Conservation (phyloP, 257 asterid genomes). For the Perilla frutescens region DNA sequence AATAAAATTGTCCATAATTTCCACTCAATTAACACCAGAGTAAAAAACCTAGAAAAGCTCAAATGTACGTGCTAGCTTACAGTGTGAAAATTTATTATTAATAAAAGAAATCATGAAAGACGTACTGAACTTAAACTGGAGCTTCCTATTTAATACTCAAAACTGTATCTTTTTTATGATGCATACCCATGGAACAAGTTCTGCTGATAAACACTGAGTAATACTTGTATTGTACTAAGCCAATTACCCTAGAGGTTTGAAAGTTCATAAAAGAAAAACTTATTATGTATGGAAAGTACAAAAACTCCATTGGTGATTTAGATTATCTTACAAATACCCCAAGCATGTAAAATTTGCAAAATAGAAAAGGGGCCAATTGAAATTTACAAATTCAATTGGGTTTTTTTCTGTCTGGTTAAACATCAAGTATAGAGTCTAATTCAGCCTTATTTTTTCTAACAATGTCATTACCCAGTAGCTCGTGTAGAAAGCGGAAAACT, state of each 20-base stretch:
- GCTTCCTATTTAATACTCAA: background rate
- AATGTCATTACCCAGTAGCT: conserved; percentile 56
- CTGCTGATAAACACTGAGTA: conserved; percentile 9
- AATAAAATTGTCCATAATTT: background rate
- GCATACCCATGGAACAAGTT: background rate
- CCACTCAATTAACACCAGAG: conserved; percentile 1
- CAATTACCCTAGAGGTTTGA: background rate
- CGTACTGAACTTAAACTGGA: background rate
- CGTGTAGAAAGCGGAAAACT: conserved; percentile 57
- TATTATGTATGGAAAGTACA: background rate
- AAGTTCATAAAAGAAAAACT: background rate
- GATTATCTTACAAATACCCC: background rate
- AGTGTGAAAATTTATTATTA: conserved; percentile 3
- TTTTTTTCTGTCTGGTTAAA: background rate
- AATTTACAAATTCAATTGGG: background rate
- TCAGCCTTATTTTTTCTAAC: background rate
- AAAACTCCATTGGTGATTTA: background rate
- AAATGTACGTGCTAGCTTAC: background rate
- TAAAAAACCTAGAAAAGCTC: background rate
- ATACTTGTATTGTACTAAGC: background rate
- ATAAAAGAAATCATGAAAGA: conserved; percentile 3
- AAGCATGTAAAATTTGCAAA: background rate
- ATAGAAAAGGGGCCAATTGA: background rate
- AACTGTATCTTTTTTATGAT: background rate
- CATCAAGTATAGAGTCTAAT: background rate